Base-by-base conservation (phyloP, 2,329 filamentous ascomycete genomes). In the Fusarium nurragi region DNA sequence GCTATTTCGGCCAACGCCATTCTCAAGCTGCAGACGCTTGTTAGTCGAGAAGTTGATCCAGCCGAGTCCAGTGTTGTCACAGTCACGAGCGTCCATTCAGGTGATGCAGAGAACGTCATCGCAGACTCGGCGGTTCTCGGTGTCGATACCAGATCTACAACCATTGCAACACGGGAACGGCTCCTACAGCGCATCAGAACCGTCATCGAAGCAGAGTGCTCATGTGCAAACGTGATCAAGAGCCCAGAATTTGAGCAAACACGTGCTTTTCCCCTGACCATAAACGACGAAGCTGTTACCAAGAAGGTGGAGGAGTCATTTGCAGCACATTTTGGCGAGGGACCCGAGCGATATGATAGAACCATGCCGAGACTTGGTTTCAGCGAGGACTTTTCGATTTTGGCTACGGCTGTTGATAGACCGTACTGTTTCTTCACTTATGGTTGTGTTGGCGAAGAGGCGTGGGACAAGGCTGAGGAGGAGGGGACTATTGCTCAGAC, bases 301-400 rank as follows among this genome's bases (percentile, higher is more conserved):
- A 67, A 65, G 5, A 71, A 67, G 11, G 72, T 88, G 0, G 78
- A 80, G 18, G 69, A 73, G 4, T 73, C 76, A 0, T 88, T 87
- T 62, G 58, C 65, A 0, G 60, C 72, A 2, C 81, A 84, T 54
- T 87, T 88, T 61, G 69, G 60, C 0, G 69, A 70, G 1, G 64
- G 69, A 0, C 3, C 10, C 2, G 34, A 18, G 0, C 30, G 37
- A 14, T 67, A 80, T 34, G 73, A 79, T 12, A 61, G 75, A 0
- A 72, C 82, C 13, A 77, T 78, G 16, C 71, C 78, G n/a, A 75
- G 77, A 0, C 65, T 83, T 1, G 74, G 77, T 4, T 83, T 79
- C 0, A 84, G 80, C 39, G 88, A 90, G 65, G 87, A 90, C 60
- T 88, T 89, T 26, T 64, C 63, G 0, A 64, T 71, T 7, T 40